Evolutionary conservation across 768 basidiomycete species (phyloP), one percentile per base, ranked within the genome.

Genomic region (Lactarius pseudohatsudake): DNA sequence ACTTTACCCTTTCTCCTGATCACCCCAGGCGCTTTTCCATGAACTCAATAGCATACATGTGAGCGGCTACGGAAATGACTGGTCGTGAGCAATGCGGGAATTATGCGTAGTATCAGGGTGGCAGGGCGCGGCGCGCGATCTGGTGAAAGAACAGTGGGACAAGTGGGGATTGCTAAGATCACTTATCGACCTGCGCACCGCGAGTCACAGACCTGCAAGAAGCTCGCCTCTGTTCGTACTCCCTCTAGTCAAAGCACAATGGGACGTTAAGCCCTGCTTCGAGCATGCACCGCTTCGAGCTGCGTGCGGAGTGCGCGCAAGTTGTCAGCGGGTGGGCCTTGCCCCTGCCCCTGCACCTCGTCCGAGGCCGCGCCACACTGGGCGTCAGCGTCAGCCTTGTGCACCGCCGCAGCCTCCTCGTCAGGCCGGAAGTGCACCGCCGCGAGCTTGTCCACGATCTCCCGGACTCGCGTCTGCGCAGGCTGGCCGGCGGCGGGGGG

Each of bases 401-500:
- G 47, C 10, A 13, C 22, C 47, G 13, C 22, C 47, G 22, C 87
- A 0, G 94, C 90, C 71, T 96, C 88, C 10, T 85, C 65, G 77
- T 96, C 93, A 13, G 47, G 47, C n/a, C 85, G 57, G 70, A 92
- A 86, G 8, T 82, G 84, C 38, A 96, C 77, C 7, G 79, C 73
- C 0, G 82, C 81, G 2, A 96, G 82, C n/a, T 78, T 75, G 0
- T 80, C 71, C 0, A 84, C 79, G 59, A 96, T 84, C 7, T 41
- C 85, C 79, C 1, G 84, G 79, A 69, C 47, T n/a, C n/a, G 47
- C n/a, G 47, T 10, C 47, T 22, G 47, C 47, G 10, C n/a, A 10
- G 38, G 38, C 11, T 36, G 9, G 1, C 10, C 34, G 1, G 11
- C 36, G 34, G n/a, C n/a, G n/a, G n/a, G n/a, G n/a, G 10, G 22